Base-by-base conservation (phyloP, 2,329 filamentous ascomycete species). In the Fusarium luffae region DNA sequence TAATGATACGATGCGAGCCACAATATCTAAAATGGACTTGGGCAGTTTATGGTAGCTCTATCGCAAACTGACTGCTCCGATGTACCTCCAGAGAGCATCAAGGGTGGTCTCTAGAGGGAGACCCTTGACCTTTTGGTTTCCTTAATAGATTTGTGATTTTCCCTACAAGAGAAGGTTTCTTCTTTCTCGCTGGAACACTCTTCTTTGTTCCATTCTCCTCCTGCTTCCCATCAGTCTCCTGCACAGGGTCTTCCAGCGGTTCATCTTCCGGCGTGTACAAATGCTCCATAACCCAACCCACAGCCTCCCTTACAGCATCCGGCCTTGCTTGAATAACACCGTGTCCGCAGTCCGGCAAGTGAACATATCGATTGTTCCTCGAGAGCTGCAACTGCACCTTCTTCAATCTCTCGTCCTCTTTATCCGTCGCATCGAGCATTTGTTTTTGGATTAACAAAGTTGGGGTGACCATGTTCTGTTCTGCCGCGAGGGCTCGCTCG, bases 381-480 rank as follows among this genome's bases (percentile, higher is more conserved):
- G 71, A 74, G 2, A 74, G 50, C 5, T 54, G 59, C 4, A 74
- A 7, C 16, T 74, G 71, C 0, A 58, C 63, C 13, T 57, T 74
- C 16, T 74, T 74, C 8, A 74, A 10, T 5, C 56, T 68, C 25
- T 74, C 71, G 2, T 74, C 71, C 10, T 74, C 71, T 4, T 59
- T 57, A 12, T 72, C 69, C 2, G 43, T 58, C 7, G 50, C 61
- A 7, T 72, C 62, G 2, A 74, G 5, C 1, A 74, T 30, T 28
- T 60, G 42, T 13, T 63, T 73, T 19, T 71, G 69, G 1, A 54
- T 46, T 3, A 28, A 2, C 9, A 71, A 54, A 32, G 43, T 37
- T 21, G 66, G 54, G 6, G 19, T 67, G 1, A 55, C 25, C 11
- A 43, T 25, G 12, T 42, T 51, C 1, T 51, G 30, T 14, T 46